phyloP scores from a whole-genome alignment of 345 rosid genomes.

The Adansonia digitata region DNA sequence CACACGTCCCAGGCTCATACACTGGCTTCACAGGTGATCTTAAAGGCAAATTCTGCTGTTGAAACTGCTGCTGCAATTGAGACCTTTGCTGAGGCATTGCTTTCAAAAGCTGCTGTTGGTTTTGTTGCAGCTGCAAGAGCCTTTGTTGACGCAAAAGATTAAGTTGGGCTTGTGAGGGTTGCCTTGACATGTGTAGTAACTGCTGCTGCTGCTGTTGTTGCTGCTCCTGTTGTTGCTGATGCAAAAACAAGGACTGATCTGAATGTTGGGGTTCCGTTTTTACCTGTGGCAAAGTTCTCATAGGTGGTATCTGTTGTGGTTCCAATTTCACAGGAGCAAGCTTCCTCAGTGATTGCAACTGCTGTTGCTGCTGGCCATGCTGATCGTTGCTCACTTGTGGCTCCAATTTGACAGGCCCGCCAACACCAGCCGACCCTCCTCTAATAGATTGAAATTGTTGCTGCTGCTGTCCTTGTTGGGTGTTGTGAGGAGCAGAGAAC shows the following conservation, averaged over 20 bases:
- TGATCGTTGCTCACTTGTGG: constrained; percentile 69
- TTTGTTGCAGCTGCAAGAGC: constrained; percentile 62
- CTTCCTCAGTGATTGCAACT: constrained; percentile 55
- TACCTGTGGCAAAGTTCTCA: constrained; percentile 60
- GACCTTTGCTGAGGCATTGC: constrained; percentile 79
- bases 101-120: constrained; percentile 79
- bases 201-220: constrained; percentile 65
- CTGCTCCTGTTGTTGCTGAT: constrained; percentile 10
- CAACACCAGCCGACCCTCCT: constrained; percentile 67
- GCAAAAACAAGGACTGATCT: constrained; percentile 69
- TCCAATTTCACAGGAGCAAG: constrained; percentile 69
- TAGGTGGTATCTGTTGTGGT: constrained; percentile 56
- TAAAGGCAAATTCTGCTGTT: constrained; percentile 67
- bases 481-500: constrained; percentile 42
- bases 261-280: constrained; percentile 82
- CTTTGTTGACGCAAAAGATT: constrained; percentile 77
- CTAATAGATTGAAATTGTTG: constrained; percentile 53
- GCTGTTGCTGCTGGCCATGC: constrained; percentile 48
- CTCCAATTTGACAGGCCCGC: constrained; percentile 70
- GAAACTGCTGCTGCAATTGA: constrained; percentile 72
- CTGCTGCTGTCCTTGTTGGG: constrained; percentile 46
- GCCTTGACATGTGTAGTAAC: constrained; percentile 77
- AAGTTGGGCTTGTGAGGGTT: constrained; percentile 71
- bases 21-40: constrained; percentile 67
- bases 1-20: constrained; percentile 96